Conservation (phyloP, 305 asterid species). For the Solanum hybrid region DNA sequence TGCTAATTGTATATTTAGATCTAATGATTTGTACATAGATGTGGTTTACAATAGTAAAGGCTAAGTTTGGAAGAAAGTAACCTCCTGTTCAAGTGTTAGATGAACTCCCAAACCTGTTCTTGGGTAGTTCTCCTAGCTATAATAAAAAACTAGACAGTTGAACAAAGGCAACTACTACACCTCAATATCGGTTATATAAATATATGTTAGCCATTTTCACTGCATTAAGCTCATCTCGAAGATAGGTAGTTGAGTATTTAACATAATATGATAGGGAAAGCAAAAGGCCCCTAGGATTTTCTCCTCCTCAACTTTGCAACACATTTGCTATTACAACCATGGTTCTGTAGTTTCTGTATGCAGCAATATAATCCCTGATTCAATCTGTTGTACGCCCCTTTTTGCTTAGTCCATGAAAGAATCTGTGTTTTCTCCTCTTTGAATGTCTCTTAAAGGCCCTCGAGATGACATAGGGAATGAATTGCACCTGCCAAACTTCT, state of each 20-base stretch:
- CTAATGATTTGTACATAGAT: neutral
- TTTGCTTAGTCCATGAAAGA: slow-evolving; percentile 62
- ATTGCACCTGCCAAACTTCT: slow-evolving; percentile 51
- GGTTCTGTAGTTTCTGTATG: neutral
- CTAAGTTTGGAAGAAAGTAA: neutral
- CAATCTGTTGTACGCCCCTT: slow-evolving; percentile 13
- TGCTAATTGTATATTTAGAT: neutral
- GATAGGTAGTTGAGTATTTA: neutral
- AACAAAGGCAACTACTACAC: neutral
- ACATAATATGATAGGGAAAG: neutral
- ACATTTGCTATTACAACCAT: neutral
- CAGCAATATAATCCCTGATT: neutral
- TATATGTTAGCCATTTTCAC: neutral
- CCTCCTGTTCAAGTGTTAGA: neutral
- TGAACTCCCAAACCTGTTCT: neutral
- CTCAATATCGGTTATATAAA: neutral
- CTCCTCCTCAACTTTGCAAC: neutral
- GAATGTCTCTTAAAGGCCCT: slow-evolving; percentile 53
- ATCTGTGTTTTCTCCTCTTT: slow-evolving; percentile 60
- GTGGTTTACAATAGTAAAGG: neutral
- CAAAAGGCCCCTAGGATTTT: neutral
- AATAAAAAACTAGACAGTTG: neutral
- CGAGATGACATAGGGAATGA: slow-evolving; percentile 54
- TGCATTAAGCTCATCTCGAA: neutral
- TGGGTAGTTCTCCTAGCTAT: neutral